Evolutionary conservation across 2,329 filamentous ascomycete species (phyloP).

Genomic region (Phaeosphaeria sp.): DNA sequence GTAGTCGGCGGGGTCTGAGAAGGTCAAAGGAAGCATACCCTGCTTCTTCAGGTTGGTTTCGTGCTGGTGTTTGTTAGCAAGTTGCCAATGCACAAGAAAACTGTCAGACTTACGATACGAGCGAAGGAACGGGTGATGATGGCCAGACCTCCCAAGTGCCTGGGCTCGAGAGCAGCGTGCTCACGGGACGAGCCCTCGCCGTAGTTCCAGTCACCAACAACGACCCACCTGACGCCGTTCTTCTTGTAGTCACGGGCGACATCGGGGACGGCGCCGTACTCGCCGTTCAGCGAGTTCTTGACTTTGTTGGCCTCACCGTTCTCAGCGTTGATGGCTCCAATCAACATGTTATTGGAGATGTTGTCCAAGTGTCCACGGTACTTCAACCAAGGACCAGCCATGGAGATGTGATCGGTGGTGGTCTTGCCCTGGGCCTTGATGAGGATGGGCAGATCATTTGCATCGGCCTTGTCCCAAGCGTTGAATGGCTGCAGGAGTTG

Average conservation of each 20-base stretch:
- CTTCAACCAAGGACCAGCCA: slow-evolving; percentile 97
- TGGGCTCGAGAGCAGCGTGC: slow-evolving; percentile 96
- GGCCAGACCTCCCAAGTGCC: slow-evolving; percentile 94
- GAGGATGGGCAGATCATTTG: slow-evolving; percentile 81
- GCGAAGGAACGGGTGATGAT: slow-evolving; percentile 96
- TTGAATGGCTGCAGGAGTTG: slow-evolving; percentile 88
- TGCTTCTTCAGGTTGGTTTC: slow-evolving; percentile 99
- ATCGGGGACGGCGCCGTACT: slow-evolving; percentile 87
- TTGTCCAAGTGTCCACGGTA: slow-evolving; percentile 99
- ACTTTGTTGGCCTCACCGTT: slow-evolving; percentile 98
- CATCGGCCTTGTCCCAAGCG: slow-evolving; percentile 92
- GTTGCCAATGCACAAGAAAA: not conserved
- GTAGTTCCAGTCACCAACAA: slow-evolving; percentile 99
- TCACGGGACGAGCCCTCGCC: slow-evolving; percentile 97
- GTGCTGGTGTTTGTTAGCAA: slow-evolving; percentile 60
- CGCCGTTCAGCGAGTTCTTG: slow-evolving; percentile 84
- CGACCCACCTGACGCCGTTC: slow-evolving; percentile 95
- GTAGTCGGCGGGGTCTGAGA: slow-evolving; percentile 93
- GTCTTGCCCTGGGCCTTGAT: slow-evolving; percentile 98
- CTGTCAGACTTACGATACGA: slow-evolving; percentile 71
- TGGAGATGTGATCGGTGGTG: slow-evolving; percentile 96
- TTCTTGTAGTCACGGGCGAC: slow-evolving; percentile 98
- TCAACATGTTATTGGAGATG: slow-evolving; percentile 99
- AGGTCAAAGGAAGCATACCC: slow-evolving; percentile 98
- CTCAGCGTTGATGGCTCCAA: slow-evolving; percentile 93